phyloP scores from a whole-genome alignment of 139 green algal species.

The Penium margaritaceum region DNA sequence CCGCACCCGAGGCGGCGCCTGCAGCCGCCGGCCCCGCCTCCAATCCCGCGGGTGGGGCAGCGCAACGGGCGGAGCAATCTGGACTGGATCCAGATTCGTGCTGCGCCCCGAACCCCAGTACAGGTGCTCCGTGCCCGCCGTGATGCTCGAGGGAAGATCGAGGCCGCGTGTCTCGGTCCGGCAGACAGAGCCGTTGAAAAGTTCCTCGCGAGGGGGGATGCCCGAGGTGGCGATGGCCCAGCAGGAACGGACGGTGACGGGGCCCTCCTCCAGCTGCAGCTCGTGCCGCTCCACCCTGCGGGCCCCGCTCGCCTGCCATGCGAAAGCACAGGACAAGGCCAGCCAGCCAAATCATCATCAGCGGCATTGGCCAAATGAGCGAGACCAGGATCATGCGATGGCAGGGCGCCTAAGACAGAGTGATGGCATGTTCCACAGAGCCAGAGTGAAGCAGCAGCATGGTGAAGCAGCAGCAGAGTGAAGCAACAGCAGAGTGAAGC shows the following conservation, averaged over 20 bases:
- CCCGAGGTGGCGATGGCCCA: slow-evolving; percentile 62
- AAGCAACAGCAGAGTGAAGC: too few relatives aligned
- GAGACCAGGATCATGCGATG: too few relatives aligned
- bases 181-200: slow-evolving; percentile 81
- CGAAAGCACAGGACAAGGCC: background rate
- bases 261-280: background rate
- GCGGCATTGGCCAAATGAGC: background rate
- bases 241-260: slow-evolving; percentile 14
- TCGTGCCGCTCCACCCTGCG: background rate
- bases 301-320: background rate
- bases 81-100: too few relatives aligned
- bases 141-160: background rate
- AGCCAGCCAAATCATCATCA: background rate
- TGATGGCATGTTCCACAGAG: background rate
- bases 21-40: background rate
- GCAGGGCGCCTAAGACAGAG: background rate
- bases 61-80: background rate
- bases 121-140: background rate
- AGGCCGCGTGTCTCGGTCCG: background rate
- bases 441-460: too few relatives aligned
- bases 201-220: slow-evolving; percentile 59
- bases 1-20: background rate
- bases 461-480: too few relatives aligned
- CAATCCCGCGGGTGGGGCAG: background rate
- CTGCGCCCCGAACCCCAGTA: background rate